Evolutionary conservation across 768 basidiomycete species (phyloP), one percentile per base, ranked within the genome.

Genomic region (Boletus reticulatus): DNA sequence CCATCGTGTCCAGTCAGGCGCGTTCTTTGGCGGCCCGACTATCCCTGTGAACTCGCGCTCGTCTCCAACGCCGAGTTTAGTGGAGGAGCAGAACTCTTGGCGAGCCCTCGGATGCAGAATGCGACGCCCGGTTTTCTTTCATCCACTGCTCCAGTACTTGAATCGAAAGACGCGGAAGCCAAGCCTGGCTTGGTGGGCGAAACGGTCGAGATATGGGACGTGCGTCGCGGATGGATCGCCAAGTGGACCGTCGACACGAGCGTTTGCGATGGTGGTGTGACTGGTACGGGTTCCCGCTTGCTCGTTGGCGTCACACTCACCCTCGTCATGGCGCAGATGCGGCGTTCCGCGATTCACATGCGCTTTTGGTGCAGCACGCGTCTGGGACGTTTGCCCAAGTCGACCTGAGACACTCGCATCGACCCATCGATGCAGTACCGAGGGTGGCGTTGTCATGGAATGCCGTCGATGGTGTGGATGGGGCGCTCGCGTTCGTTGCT

Each of bases 191-290:
- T 42, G 12, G 48, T 62, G 4, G 81, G 84, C 4, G 87, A 91
- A 63, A 74, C 83, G 0, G 77, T 92, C 31, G 91, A 93, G 62
- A 85, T 94, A 22, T 94, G 92, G 92, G 92, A 94, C 67, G 88
- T 89, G 2, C 77, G 92, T 51, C 76, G 92, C 45, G 81, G 83
- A 0, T 90, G 87, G 81, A 78, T 93, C 47, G 86, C 88, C 6
- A 94, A 94, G 71, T 94, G 92, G 88, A 79, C 81, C 3, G 80
- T 92, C 12, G 79, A 76, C 20, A 83, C 84, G 14, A 83, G 82
- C 13, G 76, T 80, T 6, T 75, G 74, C 1, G 91, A 93, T 55
- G 88, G 90, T 6, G 85, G 85, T 22, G 83, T 88, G 4, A 86
- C 86, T 13, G 92, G 92, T 92, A 59, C 27, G 79, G 64, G 32